Conservation (phyloP, 805 yeast species). For the Ogataea siamensis region DNA sequence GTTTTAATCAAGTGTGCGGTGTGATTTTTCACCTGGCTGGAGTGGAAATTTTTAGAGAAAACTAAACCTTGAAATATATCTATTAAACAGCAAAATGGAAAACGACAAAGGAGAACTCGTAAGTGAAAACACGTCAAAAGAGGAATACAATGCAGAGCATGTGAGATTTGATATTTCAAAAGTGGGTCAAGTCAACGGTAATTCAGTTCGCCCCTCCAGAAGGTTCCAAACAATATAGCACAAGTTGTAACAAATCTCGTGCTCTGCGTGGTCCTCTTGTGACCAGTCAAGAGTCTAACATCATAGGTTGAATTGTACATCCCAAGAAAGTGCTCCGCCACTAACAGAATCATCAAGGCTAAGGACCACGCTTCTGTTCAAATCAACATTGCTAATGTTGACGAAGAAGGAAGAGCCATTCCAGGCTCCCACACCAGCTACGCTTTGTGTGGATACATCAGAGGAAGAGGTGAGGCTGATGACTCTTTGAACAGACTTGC, state of each 20-base stretch:
- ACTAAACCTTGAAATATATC: constrained; percentile 14
- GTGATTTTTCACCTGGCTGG: constrained; percentile 10
- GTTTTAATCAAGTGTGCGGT: constrained; percentile 3
- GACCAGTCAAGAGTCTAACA: constrained; percentile 9
- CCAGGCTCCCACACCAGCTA: constrained; percentile 89
- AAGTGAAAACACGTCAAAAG: constrained; percentile 43
- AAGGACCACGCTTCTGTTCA: constrained; percentile 99
- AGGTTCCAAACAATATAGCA: too few species aligned
- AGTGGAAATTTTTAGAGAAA: constrained; percentile 13
- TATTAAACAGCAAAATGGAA: constrained; percentile 74
- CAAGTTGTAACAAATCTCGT: too few species aligned
- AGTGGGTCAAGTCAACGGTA: too few species aligned
- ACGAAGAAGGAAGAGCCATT: constrained; percentile 92
- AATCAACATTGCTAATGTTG: constrained; percentile 98
- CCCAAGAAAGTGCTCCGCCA: constrained; percentile 99
- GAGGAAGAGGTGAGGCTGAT: constrained; percentile 99
- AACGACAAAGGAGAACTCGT: constrained; percentile 99
- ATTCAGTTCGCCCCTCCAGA: too few species aligned
- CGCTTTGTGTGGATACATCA: constrained; percentile 96
- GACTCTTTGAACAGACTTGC: constrained; percentile 99
- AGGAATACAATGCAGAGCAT: too few species aligned
- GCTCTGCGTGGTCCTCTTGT: too few species aligned
- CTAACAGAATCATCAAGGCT: constrained; percentile 99
- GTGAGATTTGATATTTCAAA: too few species aligned
- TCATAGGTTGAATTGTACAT: constrained; percentile 97